A percentile compares a stretch with the other conserved stretches of the same genome.
Conservation (phyloP, 352 stramenopile species). For the Globisporangium recalcitrans region DNA sequence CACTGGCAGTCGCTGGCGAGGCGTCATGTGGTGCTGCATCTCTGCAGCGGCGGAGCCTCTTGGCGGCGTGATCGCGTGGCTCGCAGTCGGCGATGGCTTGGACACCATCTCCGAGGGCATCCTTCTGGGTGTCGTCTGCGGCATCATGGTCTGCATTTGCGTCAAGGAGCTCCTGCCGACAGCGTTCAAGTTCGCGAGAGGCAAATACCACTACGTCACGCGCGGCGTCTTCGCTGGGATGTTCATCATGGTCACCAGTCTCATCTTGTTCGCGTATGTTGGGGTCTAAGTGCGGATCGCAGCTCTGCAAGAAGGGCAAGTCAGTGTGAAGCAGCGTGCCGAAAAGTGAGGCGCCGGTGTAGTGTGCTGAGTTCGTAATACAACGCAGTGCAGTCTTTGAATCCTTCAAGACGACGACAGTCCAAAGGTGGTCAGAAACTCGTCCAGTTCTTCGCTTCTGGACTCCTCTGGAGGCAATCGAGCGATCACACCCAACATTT, state of each 20-base stretch:
- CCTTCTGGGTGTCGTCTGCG: slow-evolving; percentile 89
- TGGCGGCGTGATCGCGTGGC: slow-evolving; percentile 85
- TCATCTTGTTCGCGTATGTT: slow-evolving; percentile 86
- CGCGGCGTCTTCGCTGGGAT: slow-evolving; percentile 82
- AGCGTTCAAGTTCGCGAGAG: slow-evolving; percentile 86
- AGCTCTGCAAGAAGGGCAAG: background rate
- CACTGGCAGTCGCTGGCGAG: slow-evolving; percentile 90
- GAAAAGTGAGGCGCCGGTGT: background rate
- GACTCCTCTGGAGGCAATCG: background rate
- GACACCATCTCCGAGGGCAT: slow-evolving; percentile 67
- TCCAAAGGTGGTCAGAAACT: background rate
- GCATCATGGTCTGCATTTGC: slow-evolving; percentile 93
- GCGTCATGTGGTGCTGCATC: slow-evolving; percentile 91
- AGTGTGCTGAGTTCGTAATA: background rate
- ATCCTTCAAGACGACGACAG: too few relatives aligned
- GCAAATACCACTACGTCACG: slow-evolving; percentile 80
- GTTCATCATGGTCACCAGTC: slow-evolving; percentile 80
- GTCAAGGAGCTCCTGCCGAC: slow-evolving; percentile 91
- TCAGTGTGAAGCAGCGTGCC: background rate
- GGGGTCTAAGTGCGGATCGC: slow-evolving; percentile 39
- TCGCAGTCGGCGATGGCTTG: slow-evolving; percentile 71
- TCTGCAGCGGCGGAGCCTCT: slow-evolving; percentile 87
- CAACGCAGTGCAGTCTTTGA: too few relatives aligned
- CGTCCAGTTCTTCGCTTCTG: background rate
- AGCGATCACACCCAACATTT: background rate